phyloP scores from a whole-genome alignment of 768 basidiomycete species.

The Lentinula sp. region DNA sequence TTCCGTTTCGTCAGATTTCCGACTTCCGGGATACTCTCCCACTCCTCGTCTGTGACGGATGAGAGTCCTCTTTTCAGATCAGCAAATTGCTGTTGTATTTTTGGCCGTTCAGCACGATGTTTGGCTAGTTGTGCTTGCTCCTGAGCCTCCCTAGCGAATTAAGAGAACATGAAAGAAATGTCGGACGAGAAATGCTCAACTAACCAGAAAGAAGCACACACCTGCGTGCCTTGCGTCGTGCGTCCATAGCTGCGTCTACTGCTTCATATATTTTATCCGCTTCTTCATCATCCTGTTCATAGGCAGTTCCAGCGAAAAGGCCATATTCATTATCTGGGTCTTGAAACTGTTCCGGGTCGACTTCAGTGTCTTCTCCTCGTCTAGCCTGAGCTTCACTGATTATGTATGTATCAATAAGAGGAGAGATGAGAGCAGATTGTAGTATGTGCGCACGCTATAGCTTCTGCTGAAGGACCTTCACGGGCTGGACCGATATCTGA shows the following conservation, averaged over 20 bases:
- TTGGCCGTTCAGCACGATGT: constrained; percentile 82
- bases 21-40: constrained; percentile 94
- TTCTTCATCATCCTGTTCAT: constrained; percentile 97
- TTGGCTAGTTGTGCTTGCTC: constrained; percentile 71
- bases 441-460: constrained; percentile 58
- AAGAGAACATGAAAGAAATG: constrained; percentile 14
- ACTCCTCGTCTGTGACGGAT: constrained; percentile 83
- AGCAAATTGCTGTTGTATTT: constrained; percentile 93
- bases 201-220: constrained; percentile 43
- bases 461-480: constrained; percentile 90
- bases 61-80: constrained; percentile 90
- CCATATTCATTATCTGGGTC: constrained; percentile 98
- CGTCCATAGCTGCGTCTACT: constrained; percentile 91
- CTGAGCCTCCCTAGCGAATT: constrained; percentile 54
- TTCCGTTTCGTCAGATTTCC: constrained; percentile 93
- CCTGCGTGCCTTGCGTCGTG: constrained; percentile 73
- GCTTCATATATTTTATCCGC: constrained; percentile 91
- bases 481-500: constrained; percentile 98
- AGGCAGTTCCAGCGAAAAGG: constrained; percentile 91
- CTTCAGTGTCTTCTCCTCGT: constrained; percentile 82
- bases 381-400: constrained; percentile 77
- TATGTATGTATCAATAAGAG: not conserved
- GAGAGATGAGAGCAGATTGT: constrained; percentile 10
- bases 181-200: constrained; percentile 21
- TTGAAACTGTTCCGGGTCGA: constrained; percentile 88